A percentile compares a stretch with the other conserved stretches of the same genome.
phyloP scores from a whole-genome alignment of 2,329 filamentous ascomycete species.

The Alternaria sp. region DNA sequence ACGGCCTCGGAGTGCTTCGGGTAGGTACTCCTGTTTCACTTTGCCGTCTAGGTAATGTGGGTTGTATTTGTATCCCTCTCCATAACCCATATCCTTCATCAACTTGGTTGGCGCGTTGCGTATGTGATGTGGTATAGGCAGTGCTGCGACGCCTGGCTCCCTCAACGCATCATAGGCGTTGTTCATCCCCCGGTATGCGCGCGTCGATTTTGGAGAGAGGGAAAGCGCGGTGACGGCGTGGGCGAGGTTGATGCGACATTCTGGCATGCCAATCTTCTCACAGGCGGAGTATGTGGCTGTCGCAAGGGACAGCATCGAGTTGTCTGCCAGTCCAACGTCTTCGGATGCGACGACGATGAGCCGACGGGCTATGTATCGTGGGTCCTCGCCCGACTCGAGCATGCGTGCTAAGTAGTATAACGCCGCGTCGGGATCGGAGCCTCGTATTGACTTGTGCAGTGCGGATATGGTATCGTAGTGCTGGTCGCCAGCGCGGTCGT shows the following conservation, averaged over 20 bases:
- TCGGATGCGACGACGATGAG: slow-evolving; percentile 96
- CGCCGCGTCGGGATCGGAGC: slow-evolving; percentile 82
- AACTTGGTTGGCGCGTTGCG: slow-evolving; percentile 89
- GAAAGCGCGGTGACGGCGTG: slow-evolving; percentile 84
- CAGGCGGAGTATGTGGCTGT: slow-evolving; percentile 85
- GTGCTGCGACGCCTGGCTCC: slow-evolving; percentile 80
- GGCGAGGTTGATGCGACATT: slow-evolving; percentile 89
- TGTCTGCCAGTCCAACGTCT: slow-evolving; percentile 90
- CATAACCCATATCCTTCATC: slow-evolving; percentile 93
- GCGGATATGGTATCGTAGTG: slow-evolving; percentile 98
- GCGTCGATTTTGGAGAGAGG: slow-evolving; percentile 82
- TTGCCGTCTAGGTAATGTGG: slow-evolving; percentile 83
- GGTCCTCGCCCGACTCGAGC: slow-evolving; percentile 93
- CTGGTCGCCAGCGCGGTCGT: slow-evolving; percentile 92
- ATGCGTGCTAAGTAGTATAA: slow-evolving; percentile 96
- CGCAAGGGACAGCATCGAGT: slow-evolving; percentile 79
- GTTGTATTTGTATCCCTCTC: slow-evolving; percentile 94
- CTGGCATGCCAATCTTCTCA: slow-evolving; percentile 93
- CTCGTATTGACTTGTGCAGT: slow-evolving; percentile 94
- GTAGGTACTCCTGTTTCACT: slow-evolving; percentile 90
- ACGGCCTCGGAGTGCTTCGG: slow-evolving; percentile 72
- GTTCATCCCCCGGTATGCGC: slow-evolving; percentile 81
- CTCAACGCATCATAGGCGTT: slow-evolving; percentile 79
- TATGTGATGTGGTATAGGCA: slow-evolving; percentile 86
- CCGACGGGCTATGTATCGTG: slow-evolving; percentile 87